Evolutionary conservation across 768 basidiomycete species (phyloP).

Genomic region (Lepiota brunneoincarnata): DNA sequence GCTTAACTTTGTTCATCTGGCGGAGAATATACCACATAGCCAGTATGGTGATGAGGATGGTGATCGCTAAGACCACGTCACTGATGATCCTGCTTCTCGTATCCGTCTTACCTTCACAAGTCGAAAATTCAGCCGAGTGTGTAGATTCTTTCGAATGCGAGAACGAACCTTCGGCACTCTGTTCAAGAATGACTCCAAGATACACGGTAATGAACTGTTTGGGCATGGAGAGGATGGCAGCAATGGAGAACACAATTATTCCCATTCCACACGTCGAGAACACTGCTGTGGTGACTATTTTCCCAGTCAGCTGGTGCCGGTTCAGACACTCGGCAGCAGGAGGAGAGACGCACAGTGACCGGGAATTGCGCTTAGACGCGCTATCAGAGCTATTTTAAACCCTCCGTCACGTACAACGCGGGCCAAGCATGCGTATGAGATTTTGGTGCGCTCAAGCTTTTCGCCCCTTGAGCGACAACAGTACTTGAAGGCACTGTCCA

Average conservation of each 20-base stretch:
- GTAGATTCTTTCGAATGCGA: neutral
- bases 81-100: constrained; percentile 63
- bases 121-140: neutral
- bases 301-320: constrained; percentile 5
- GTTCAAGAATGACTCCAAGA: constrained; percentile 76
- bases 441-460: constrained; percentile 60
- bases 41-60: constrained; percentile 64
- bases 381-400: constrained; percentile 78
- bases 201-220: constrained; percentile 94
- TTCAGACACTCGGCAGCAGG: neutral
- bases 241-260: constrained; percentile 72
- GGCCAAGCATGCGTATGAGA: constrained; percentile 60
- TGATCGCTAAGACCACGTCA: constrained; percentile 63
- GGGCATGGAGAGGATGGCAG: constrained; percentile 80
- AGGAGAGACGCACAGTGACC: constrained; percentile 63
- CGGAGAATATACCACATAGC: constrained; percentile 85
- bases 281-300: constrained; percentile 78
- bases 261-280: constrained; percentile 90
- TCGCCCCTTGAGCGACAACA: constrained; percentile 73
- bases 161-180: constrained; percentile 34
- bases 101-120: constrained; percentile 29
- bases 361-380: constrained; percentile 79
- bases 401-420: constrained; percentile 83
- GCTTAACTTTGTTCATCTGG: constrained; percentile 68
- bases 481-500: constrained; percentile 74